Evolutionary conservation across 805 yeast species (phyloP).

Genomic region (Saturnispora ahearnii): DNA sequence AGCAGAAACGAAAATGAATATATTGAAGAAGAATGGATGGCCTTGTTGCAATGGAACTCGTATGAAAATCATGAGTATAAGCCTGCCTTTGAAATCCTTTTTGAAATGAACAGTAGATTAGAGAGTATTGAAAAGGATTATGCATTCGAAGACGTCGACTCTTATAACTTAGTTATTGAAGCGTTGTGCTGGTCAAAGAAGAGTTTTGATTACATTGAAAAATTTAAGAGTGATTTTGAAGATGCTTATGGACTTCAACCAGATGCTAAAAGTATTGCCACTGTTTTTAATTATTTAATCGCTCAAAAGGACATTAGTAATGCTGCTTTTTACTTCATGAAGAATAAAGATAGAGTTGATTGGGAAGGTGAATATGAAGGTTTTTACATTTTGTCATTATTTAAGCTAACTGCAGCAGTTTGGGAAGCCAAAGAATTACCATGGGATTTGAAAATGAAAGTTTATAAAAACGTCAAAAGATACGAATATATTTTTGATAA

Average conservation of each 20-base stretch:
- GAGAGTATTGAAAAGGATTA: constrained; percentile 13
- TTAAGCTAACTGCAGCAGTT: constrained; percentile 19
- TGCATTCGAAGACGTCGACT: constrained; percentile 16
- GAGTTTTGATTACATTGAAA: constrained; percentile 19
- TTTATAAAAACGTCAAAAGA: constrained; percentile 35
- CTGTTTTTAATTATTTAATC: constrained; percentile 26
- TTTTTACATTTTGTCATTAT: constrained; percentile 20
- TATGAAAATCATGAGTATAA: constrained; percentile 10
- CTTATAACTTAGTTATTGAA: constrained; percentile 22
- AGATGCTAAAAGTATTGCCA: constrained; percentile 30
- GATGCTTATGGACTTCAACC: constrained; percentile 24
- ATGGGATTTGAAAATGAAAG: constrained; percentile 18
- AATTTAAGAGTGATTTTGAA: constrained; percentile 25
- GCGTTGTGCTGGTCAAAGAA: constrained; percentile 24
- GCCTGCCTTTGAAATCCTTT: constrained; percentile 26
- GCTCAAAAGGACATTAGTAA: constrained; percentile 1
- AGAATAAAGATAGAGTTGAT: constrained; percentile 29
- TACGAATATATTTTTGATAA: constrained; percentile 32
- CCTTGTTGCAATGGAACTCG: constrained; percentile 19
- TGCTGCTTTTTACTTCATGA: constrained; percentile 10
- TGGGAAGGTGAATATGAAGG: constrained; percentile 34
- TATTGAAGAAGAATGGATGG: constrained; percentile 20
- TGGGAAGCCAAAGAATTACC: constrained; percentile 16
- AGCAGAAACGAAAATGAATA: constrained; percentile 11
- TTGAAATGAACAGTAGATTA: constrained; percentile 12